Conservation (phyloP, 176 grass and related monocot species). For the Carex littledalei region DNA sequence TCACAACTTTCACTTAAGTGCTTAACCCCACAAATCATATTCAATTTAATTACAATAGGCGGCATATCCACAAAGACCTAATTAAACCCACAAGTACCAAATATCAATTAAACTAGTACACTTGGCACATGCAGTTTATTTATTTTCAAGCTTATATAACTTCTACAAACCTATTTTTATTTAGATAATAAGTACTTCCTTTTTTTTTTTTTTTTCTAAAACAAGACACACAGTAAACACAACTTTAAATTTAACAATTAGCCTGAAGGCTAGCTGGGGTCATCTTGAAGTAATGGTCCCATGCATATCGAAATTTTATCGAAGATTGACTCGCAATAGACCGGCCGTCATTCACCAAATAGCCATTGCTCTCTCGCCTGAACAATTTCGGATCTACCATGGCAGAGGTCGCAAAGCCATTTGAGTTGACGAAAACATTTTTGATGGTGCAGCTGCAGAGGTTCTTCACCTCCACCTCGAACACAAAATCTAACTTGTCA, state of each 20-base stretch:
- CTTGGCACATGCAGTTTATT: too few species aligned
- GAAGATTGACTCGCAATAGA: constrained; percentile 37
- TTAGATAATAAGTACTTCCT: too few species aligned
- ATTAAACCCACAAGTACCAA: too few species aligned
- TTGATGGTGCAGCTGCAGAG: constrained; percentile 38
- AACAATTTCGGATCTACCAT: constrained; percentile 47
- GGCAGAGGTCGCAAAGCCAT: constrained; percentile 41
- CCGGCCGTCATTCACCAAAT: constrained; percentile 45
- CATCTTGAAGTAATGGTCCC: constrained; percentile 63
- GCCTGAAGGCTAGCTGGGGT: constrained; percentile 30
- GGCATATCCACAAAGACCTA: too few species aligned
- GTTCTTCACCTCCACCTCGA: constrained; percentile 65
- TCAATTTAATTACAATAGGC: too few species aligned
- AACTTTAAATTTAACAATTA: neutral
- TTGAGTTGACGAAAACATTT: constrained; percentile 31
- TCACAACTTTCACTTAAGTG: too few species aligned
- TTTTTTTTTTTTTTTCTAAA: neutral
- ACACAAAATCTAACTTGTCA: constrained; percentile 33
- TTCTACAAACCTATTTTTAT: too few species aligned
- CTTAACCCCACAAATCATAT: too few species aligned
- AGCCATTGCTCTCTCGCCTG: constrained; percentile 18
- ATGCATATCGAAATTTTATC: constrained; percentile 51
- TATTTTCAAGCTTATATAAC: too few species aligned
- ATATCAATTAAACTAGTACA: too few species aligned
- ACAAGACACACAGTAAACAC: neutral